phyloP scores from a whole-genome alignment of 768 basidiomycete species.

The Rhodotorula kratochvilovae region DNA sequence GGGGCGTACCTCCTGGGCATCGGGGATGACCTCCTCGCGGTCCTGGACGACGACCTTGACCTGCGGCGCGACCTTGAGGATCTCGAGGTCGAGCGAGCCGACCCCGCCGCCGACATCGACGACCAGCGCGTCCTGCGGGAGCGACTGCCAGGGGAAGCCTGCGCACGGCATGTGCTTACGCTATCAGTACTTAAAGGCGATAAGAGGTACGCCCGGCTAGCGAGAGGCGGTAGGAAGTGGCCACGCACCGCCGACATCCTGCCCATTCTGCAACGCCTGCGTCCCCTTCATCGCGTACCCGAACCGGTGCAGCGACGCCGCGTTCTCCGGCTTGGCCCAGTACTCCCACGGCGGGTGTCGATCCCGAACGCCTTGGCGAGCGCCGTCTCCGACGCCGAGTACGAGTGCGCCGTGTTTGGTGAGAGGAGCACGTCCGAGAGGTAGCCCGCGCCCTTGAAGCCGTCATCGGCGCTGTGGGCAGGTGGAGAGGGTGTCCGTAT shows the following conservation, averaged over 20 bases:
- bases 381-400: conserved; percentile 38
- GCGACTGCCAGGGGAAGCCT: conserved; percentile 56
- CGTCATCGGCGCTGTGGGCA: conserved; percentile 18
- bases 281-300: conserved; percentile 45
- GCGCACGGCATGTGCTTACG: too few relatives aligned
- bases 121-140: conserved; percentile 45
- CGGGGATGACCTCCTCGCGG: conserved; percentile 40
- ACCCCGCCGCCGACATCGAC: conserved; percentile 49
- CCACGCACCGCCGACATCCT: too few relatives aligned
- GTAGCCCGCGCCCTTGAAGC: conserved; percentile 20
- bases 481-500: too few relatives aligned
- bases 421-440: conserved; percentile 41
- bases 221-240: too few relatives aligned
- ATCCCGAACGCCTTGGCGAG: conserved; percentile 44
- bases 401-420: conserved; percentile 25
- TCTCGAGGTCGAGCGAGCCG: conserved; percentile 39
- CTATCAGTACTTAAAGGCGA: too few relatives aligned
- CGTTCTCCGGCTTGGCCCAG: conserved; percentile 45
- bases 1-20: conserved; percentile 38
- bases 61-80: conserved; percentile 42
- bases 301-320: conserved; percentile 44
- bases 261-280: neutral
- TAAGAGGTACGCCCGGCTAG: too few relatives aligned
- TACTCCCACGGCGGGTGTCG: conserved; percentile 44
- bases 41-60: conserved; percentile 47